Percentiles rank a stretch among this genome's conserved stretches.
Evolutionary conservation across 768 basidiomycete genomes (phyloP).

Genomic region (Boletus speciosus): DNA sequence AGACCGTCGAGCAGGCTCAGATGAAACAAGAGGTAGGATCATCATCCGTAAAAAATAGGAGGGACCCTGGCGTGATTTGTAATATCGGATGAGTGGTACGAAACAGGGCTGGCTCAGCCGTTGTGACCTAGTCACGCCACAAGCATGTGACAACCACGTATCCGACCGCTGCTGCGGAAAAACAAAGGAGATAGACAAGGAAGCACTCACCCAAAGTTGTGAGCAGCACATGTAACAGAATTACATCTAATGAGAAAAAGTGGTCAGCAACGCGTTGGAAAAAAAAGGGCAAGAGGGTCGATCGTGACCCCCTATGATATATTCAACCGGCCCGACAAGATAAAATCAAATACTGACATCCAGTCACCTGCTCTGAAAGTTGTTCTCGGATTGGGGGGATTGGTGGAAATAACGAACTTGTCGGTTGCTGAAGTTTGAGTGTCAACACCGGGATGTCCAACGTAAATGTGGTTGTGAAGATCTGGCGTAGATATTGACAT

Average conservation of each 20-base stretch:
- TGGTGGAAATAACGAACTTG: constrained; percentile 60
- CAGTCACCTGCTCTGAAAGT: constrained; percentile 70
- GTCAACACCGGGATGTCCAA: constrained; percentile 1
- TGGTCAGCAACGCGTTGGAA: constrained; percentile 4
- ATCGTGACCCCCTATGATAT: constrained; percentile 16
- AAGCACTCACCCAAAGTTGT: constrained; percentile 77
- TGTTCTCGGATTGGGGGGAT: constrained; percentile 67
- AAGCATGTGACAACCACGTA: constrained; percentile 1
- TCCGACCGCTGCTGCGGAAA: constrained; percentile 1
- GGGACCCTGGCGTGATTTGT: constrained; percentile 18
- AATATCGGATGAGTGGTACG: constrained; percentile 21
- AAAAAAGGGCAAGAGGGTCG: constrained; percentile 7
- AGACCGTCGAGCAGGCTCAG: neutral
- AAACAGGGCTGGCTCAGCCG: constrained; percentile 7
- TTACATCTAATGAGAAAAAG: constrained; percentile 48
- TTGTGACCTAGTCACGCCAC: neutral
- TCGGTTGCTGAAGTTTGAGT: constrained; percentile 6
- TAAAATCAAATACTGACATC: constrained; percentile 55
- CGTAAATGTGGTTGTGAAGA: constrained; percentile 24
- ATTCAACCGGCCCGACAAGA: constrained; percentile 5
- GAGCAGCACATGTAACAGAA: constrained; percentile 67
- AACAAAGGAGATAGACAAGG: constrained; percentile 10
- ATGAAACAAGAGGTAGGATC: constrained; percentile 5
- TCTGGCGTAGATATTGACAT: constrained; percentile 35
- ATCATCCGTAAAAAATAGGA: constrained; percentile 26